Evolutionary conservation across 2,329 filamentous ascomycete genomes (phyloP).

Genomic region (Cercospora berteroae): DNA sequence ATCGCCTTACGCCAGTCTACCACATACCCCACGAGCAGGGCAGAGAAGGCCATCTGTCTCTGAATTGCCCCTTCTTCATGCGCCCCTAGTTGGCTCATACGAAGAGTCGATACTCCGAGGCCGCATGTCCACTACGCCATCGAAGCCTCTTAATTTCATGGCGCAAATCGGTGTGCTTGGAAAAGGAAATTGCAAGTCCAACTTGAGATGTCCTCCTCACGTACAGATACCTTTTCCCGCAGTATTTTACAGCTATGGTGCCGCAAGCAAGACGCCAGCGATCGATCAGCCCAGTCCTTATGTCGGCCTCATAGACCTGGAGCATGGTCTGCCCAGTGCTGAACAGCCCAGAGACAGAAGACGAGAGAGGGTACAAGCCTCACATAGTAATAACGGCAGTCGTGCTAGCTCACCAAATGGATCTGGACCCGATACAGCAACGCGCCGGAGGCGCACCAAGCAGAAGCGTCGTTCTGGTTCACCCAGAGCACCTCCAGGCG

Average conservation of each 20-base stretch:
- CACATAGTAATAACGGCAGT: constrained; percentile 31
- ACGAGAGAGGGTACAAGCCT: constrained; percentile 32
- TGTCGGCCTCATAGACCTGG: constrained; percentile 87
- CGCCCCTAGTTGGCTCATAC: constrained; percentile 95
- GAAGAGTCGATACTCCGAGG: constrained; percentile 94
- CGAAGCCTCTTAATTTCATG: constrained; percentile 85
- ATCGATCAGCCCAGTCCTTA: constrained; percentile 94
- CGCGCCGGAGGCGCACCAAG: constrained; percentile 45
- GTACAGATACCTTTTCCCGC: constrained; percentile 88
- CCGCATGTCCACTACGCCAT: constrained; percentile 94
- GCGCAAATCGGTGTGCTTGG: constrained; percentile 94
- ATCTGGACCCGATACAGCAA: constrained; percentile 28
- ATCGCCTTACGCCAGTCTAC: constrained; percentile 46
- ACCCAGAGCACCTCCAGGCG: constrained; percentile 72
- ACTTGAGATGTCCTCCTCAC: constrained; percentile 80
- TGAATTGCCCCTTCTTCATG: constrained; percentile 81
- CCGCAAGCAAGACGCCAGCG: constrained; percentile 60
- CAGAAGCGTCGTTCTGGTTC: constrained; percentile 56
- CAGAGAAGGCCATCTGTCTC: constrained; percentile 68
- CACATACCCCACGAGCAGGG: constrained; percentile 49
- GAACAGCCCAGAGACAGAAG: constrained; percentile 32
- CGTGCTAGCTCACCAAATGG: constrained; percentile 32
- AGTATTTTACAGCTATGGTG: constrained; percentile 91
- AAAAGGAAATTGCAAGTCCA: constrained; percentile 82
- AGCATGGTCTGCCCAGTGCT: constrained; percentile 64